These are phyloP conservation scores for Mesembryanthemum crystallinum DNA, from an alignment of 148 eudicot species.

Conservation along the genomic window DNA sequence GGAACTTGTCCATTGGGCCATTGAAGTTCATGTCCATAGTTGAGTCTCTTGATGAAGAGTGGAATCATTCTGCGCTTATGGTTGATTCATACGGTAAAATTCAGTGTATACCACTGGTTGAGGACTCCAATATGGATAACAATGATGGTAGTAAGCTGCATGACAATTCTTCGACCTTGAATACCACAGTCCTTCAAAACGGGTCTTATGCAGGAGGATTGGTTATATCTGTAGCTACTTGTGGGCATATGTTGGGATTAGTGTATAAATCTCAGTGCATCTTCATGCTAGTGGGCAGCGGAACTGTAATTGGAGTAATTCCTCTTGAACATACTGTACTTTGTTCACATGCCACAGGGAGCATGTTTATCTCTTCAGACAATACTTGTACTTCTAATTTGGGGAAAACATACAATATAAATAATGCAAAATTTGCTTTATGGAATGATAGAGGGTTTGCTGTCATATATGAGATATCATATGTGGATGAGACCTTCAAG, in stretches of 20 bases:
- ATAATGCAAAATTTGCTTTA: constrained; percentile 46
- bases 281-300: constrained; percentile 46
- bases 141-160: constrained; percentile 36
- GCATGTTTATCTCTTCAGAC: constrained; percentile 54
- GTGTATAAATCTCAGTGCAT: constrained; percentile 59
- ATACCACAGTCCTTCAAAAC: constrained; percentile 29
- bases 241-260: constrained; percentile 55
- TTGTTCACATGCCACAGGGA: constrained; percentile 51
- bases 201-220: constrained; percentile 46
- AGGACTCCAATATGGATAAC: constrained; percentile 46
- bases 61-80: constrained; percentile 49
- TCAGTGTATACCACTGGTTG: constrained; percentile 51
- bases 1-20: constrained; percentile 67
- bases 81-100: constrained; percentile 68
- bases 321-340: constrained; percentile 44
- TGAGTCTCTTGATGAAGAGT: constrained; percentile 45
- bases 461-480: constrained; percentile 53
- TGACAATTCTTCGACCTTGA: constrained; percentile 32
- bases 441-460: constrained; percentile 78
- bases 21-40: constrained; percentile 68
- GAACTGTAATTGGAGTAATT: constrained; percentile 60
- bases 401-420: constrained; percentile 26
- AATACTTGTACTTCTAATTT: constrained; percentile 23
- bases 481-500: constrained; percentile 44
- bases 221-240: constrained; percentile 51